phyloP scores from a whole-genome alignment of 257 asterid genomes.

The Ajuga chamaepitys region DNA sequence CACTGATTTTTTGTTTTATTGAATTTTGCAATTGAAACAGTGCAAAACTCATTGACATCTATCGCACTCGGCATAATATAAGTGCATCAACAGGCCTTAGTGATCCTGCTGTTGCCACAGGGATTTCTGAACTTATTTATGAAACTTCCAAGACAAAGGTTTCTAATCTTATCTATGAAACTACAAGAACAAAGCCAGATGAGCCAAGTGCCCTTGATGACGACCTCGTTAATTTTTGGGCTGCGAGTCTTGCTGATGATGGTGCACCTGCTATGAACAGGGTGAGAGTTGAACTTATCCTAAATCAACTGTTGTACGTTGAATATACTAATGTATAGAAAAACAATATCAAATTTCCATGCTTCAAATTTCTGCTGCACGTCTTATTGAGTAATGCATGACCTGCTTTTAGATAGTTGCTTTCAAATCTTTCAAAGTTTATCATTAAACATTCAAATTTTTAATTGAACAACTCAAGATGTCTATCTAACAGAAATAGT shows the following conservation, averaged over 20 bases:
- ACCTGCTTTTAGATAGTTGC: neutral
- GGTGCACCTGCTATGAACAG: slow-evolving; percentile 97
- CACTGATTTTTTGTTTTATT: slow-evolving; percentile 15
- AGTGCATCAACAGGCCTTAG: slow-evolving; percentile 91
- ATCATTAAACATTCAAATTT: neutral
- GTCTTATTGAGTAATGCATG: neutral
- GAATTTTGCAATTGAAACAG: slow-evolving; percentile 40
- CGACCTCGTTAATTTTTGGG: slow-evolving; percentile 99
- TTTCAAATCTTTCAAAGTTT: neutral
- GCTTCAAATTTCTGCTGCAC: neutral
- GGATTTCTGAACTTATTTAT: slow-evolving; percentile 93
- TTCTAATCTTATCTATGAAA: slow-evolving; percentile 75
- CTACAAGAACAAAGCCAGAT: slow-evolving; percentile 47
- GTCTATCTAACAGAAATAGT: neutral
- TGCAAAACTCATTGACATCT: slow-evolving; percentile 87
- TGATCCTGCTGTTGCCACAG: slow-evolving; percentile 97
- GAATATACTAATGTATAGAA: neutral
- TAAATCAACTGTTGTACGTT: neutral
- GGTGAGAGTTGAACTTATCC: slow-evolving; percentile 37
- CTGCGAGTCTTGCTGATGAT: slow-evolving; percentile 94
- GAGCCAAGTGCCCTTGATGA: slow-evolving; percentile 86
- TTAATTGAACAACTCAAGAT: neutral
- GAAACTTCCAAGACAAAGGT: slow-evolving; percentile 73
- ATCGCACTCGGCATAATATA: slow-evolving; percentile 96
- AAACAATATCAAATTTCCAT: neutral